phyloP scores from a whole-genome alignment of 1,284 basidiomycete genomes.

The Sporisorium exsertum region DNA sequence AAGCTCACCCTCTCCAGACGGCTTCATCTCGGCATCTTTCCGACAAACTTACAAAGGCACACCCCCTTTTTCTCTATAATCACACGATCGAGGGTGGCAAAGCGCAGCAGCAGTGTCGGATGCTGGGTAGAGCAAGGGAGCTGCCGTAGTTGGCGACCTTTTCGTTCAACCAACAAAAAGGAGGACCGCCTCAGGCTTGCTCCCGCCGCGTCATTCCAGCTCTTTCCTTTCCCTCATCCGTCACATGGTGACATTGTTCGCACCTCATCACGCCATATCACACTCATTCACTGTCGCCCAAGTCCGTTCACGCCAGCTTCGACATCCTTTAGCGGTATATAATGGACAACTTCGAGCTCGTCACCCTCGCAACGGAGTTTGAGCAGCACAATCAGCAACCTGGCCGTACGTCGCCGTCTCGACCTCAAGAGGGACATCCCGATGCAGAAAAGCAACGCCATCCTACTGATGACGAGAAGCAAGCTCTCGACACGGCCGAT shows the following conservation, averaged over 20 bases:
- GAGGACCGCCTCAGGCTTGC: not conserved
- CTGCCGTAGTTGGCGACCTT: not conserved
- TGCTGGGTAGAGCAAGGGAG: too few species aligned
- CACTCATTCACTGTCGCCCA: not conserved
- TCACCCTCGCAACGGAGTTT: conserved; percentile 16
- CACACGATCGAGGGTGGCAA: not conserved
- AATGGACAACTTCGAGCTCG: conserved; percentile 36
- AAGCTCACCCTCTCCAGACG: not conserved
- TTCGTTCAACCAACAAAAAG: not conserved
- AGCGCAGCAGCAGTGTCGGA: not conserved
- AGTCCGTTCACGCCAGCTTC: not conserved
- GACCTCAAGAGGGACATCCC: not conserved
- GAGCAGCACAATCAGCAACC: conserved; percentile 9
- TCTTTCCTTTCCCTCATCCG: not conserved
- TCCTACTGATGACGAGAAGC: conserved; percentile 3
- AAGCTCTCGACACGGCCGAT: not conserved
- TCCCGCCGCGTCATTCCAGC: not conserved
- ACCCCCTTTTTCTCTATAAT: conserved; percentile 3
- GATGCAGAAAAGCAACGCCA: not conserved
- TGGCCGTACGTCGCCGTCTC: not conserved
- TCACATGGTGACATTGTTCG: conserved; percentile 16
- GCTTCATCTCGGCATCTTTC: conserved; percentile 34
- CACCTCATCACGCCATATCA: conserved; percentile 13
- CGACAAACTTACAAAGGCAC: not conserved
- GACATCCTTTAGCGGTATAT: not conserved